Evolutionary conservation across 2,329 filamentous ascomycete genomes (phyloP), one percentile per base, ranked within the genome.

Genomic region (Alternaria sp.): DNA sequence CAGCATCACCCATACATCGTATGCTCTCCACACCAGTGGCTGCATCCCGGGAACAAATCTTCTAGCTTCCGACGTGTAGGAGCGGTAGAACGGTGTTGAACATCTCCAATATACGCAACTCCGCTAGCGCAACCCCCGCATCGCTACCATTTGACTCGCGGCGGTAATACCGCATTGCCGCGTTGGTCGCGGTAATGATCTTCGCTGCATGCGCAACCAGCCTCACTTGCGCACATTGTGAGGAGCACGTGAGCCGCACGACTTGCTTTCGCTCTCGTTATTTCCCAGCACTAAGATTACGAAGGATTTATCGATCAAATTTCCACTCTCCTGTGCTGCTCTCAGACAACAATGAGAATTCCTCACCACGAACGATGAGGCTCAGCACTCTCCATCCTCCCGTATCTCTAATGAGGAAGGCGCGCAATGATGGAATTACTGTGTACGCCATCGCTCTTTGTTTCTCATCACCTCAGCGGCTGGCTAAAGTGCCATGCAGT

Each of bases 401-500:
- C 10, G 13, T 14, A 21, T 3, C 14, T n/a, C 17, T 3, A 14
- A 39, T 39, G n/a, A 23, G 48, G 34, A 39, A 50, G n/a, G 48
- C 23, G 23, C 23, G 5, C 48, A 29, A 13, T 13, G n/a, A 17
- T 13, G 13, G 33, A 39, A 17, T 26, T 17, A 14, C 21, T 5
- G 37, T 14, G 21, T 24, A 21, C 48, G 48, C 48, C 34, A 50
- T 33, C 33, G 23, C 1, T 49, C 52, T 54, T 54, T 49, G 52
- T 49, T 54, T 28, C 28, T 39, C 34, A 46, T 29, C 42, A 55
- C n/a, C 11, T 17, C 23, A 55, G 53, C 45, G 53, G 53, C 53
- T 55, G 45, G 53, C 21, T 55, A 55, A 55, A 55, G 23, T 41
- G 24, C 23, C 37, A 13, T 51, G 53, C 53, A 51, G 44, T 3